Percentiles rank a stretch among this genome's conserved stretches.
These are phyloP conservation scores for Leccinum obscurum DNA, from an alignment of 768 basidiomycete species.

Conservation along the genomic window DNA sequence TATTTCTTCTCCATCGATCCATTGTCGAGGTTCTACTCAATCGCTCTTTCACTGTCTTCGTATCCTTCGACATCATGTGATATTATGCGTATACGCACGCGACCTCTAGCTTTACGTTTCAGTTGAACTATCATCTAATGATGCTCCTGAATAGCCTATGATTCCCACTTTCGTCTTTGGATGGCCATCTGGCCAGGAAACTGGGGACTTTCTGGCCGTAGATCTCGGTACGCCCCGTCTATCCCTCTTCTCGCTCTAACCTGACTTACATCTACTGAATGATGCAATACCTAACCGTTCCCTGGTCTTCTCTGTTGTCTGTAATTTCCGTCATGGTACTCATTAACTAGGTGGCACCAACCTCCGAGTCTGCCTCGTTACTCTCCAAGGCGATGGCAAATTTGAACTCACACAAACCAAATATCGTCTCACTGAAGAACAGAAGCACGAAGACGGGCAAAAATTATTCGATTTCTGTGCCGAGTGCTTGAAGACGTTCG, in stretches of 20 bases:
- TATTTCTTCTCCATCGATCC: neutral
- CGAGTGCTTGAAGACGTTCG: slow-evolving; percentile 86
- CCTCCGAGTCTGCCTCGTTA: slow-evolving; percentile 96
- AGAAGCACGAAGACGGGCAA: slow-evolving; percentile 97
- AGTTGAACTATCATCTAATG: slow-evolving; percentile 11
- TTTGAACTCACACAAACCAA: slow-evolving; percentile 98
- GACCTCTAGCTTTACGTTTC: neutral
- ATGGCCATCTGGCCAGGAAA: slow-evolving; percentile 90
- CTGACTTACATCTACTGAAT: neutral
- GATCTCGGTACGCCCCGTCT: slow-evolving; percentile 65
- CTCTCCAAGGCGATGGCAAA: slow-evolving; percentile 87
- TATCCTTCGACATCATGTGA: neutral
- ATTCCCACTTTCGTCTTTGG: slow-evolving; percentile 97
- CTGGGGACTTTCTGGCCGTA: slow-evolving; percentile 86
- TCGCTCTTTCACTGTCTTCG: neutral
- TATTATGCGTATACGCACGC: neutral
- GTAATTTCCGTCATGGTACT: neutral
- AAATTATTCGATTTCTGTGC: slow-evolving; percentile 98
- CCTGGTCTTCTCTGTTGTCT: neutral
- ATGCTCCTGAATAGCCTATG: slow-evolving; percentile 64
- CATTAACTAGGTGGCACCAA: slow-evolving; percentile 81
- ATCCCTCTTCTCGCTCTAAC: neutral
- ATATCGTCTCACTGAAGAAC: slow-evolving; percentile 95
- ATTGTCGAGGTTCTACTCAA: neutral
- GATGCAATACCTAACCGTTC: neutral